Percentiles rank a stretch among this genome's conserved stretches.
phyloP scores from a whole-genome alignment of 805 yeast genomes.

The Teunomyces panamensis region DNA sequence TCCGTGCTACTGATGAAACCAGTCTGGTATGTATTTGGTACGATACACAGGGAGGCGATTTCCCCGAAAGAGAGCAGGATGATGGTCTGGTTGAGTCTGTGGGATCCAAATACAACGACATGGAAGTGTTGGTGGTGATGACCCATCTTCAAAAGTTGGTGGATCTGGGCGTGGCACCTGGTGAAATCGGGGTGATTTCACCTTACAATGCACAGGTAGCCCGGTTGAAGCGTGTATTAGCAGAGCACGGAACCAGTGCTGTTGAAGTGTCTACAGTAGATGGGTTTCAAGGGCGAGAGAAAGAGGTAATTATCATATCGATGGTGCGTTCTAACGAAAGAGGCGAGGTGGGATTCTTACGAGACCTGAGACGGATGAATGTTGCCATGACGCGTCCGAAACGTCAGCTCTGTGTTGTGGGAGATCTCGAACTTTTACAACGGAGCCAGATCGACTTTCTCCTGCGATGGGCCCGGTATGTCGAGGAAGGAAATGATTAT shows the following conservation, averaged over 20 bases:
- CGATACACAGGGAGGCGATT: slow-evolving; percentile 91
- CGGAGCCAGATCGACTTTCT: slow-evolving; percentile 47
- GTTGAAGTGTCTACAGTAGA: slow-evolving; percentile 88
- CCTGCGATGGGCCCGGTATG: slow-evolving; percentile 65
- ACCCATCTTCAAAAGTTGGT: slow-evolving; percentile 55
- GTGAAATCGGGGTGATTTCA: slow-evolving; percentile 77
- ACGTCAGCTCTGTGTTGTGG: slow-evolving; percentile 80
- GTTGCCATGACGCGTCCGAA: slow-evolving; percentile 93
- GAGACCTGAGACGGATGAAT: slow-evolving; percentile 76
- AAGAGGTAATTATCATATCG: slow-evolving; percentile 77
- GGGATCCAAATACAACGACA: slow-evolving; percentile 71
- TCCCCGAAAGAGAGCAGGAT: slow-evolving; percentile 52
- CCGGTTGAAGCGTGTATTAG: slow-evolving; percentile 43
- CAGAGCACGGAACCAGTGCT: slow-evolving; percentile 1
- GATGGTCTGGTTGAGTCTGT: slow-evolving; percentile 20
- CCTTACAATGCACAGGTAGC: slow-evolving; percentile 90
- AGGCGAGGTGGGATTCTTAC: slow-evolving; percentile 75
- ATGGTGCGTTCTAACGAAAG: slow-evolving; percentile 77
- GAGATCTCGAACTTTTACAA: slow-evolving; percentile 73
- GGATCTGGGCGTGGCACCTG: slow-evolving; percentile 48
- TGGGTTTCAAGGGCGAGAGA: slow-evolving; percentile 96
- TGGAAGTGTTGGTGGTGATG: slow-evolving; percentile 64
- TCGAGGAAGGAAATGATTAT: slow-evolving; percentile 50
- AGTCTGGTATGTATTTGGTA: slow-evolving; percentile 66
- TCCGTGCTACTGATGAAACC: slow-evolving; percentile 53